phyloP scores from a whole-genome alignment of 1,284 basidiomycete genomes.

The Malassezia arunalokei region DNA sequence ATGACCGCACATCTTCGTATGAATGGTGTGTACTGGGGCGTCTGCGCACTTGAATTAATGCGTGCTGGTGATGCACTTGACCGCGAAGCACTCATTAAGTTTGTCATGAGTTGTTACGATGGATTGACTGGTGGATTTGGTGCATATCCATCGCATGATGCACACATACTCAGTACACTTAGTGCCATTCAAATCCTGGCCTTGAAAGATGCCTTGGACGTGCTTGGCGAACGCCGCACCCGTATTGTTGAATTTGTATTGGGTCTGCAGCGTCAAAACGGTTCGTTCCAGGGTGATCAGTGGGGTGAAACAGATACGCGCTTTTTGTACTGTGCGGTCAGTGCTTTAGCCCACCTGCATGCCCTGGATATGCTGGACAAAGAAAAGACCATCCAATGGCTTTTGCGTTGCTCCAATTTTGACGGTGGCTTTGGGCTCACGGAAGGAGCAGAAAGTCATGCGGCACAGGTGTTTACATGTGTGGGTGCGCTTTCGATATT shows the following conservation, averaged over 20 bases:
- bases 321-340: slow-evolving; percentile 76
- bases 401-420: slow-evolving; percentile 72
- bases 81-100: slow-evolving; percentile 70
- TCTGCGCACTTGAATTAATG: slow-evolving; percentile 74
- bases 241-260: slow-evolving; percentile 63
- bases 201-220: slow-evolving; percentile 68
- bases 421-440: slow-evolving; percentile 84
- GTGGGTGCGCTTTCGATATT: slow-evolving; percentile 75
- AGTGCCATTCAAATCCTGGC: slow-evolving; percentile 83
- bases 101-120: slow-evolving; percentile 80
- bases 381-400: slow-evolving; percentile 59
- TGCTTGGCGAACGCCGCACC: slow-evolving; percentile 48
- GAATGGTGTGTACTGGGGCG: slow-evolving; percentile 94
- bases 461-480: slow-evolving; percentile 84
- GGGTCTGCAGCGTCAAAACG: slow-evolving; percentile 58
- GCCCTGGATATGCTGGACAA: slow-evolving; percentile 51
- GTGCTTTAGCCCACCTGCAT: slow-evolving; percentile 63
- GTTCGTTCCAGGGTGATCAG: slow-evolving; percentile 75
- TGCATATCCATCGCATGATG: slow-evolving; percentile 82
- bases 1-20: slow-evolving; percentile 83
- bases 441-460: slow-evolving; percentile 80
- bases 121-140: slow-evolving; percentile 62
- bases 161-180: slow-evolving; percentile 72
- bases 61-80: slow-evolving; percentile 63
- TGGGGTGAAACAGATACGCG: slow-evolving; percentile 87